These are phyloP conservation scores for Xylariaceae sp. DNA, from an alignment of 2,329 filamentous ascomycete genomes.

Conservation along the genomic window DNA sequence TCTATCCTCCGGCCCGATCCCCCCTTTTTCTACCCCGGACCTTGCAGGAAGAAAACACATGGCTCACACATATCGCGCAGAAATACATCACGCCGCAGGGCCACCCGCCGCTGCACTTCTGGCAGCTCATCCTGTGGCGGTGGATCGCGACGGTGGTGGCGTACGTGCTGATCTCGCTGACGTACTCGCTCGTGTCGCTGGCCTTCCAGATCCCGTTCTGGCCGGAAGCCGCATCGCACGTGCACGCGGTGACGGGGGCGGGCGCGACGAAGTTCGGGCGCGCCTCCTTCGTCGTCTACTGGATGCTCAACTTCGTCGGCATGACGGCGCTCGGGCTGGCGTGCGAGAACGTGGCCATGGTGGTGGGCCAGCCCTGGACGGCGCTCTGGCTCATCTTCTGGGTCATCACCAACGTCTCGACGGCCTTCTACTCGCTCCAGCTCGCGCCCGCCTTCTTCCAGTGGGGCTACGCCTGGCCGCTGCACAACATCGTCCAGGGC, in stretches of 20 bases:
- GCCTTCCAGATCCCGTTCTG: constrained; percentile 56
- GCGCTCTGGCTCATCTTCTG: constrained; percentile 59
- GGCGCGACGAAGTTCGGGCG: constrained; percentile 44
- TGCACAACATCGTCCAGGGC: constrained; percentile 55
- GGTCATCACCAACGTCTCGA: constrained; percentile 59
- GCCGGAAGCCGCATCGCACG: constrained; percentile 30
- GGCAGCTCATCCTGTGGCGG: constrained; percentile 51
- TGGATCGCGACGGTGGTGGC: constrained; percentile 46
- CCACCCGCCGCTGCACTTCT: constrained; percentile 50
- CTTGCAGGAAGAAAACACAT: not conserved
- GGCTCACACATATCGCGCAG: constrained; percentile 8
- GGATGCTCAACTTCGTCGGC: constrained; percentile 55
- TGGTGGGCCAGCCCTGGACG: constrained; percentile 52
- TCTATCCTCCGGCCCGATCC: not conserved
- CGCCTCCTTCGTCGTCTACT: constrained; percentile 54
- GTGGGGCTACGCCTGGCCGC: constrained; percentile 57
- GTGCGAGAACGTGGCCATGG: constrained; percentile 58
- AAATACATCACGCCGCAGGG: constrained; percentile 46
- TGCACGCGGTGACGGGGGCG: constrained; percentile 23
- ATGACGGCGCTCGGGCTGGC: constrained; percentile 57
- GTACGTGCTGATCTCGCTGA: constrained; percentile 55
- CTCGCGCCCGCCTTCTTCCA: constrained; percentile 50
- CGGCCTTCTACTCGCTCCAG: constrained; percentile 51
- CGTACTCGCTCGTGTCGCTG: constrained; percentile 55
- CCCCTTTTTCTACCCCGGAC: not conserved